Percentiles rank a stretch among this genome's conserved stretches.
phyloP scores from a whole-genome alignment of 176 grass and related monocot species.

The Calamus simplicifolius region DNA sequence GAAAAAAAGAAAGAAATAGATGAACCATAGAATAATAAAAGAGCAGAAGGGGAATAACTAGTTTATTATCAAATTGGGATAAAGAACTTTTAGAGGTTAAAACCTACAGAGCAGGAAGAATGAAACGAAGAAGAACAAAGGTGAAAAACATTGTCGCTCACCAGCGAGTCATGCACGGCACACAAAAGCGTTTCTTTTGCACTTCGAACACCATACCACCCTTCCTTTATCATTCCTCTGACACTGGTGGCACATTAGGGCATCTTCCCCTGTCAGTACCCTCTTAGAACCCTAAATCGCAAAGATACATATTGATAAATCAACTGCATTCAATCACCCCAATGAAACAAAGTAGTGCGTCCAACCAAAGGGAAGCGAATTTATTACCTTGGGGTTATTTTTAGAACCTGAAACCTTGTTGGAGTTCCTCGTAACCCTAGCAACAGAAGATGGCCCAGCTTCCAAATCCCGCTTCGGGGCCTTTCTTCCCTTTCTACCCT shows the following conservation, averaged over 20 bases:
- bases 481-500: neutral
- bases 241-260: conserved; percentile 68
- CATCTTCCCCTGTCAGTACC: conserved; percentile 32
- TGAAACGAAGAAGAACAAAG: conserved; percentile 1
- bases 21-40: too few relatives aligned
- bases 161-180: conserved; percentile 46
- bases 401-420: conserved; percentile 9
- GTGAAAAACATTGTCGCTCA: conserved; percentile 3
- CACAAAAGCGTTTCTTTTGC: conserved; percentile 51
- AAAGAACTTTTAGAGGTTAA: too few relatives aligned
- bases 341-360: neutral
- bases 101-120: too few relatives aligned
- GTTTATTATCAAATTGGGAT: too few relatives aligned
- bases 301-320: neutral
- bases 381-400: conserved; percentile 1
- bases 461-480: neutral
- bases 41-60: too few relatives aligned
- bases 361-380: neutral
- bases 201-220: conserved; percentile 44
- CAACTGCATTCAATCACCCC: conserved; percentile 1
- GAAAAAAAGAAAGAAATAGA: too few relatives aligned
- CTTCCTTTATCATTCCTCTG: conserved; percentile 44
- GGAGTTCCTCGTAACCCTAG: neutral
- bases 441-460: neutral
- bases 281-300: conserved; percentile 16